phyloP scores from a whole-genome alignment of 2,329 filamentous ascomycete species.

The Fusarium dlaminii region DNA sequence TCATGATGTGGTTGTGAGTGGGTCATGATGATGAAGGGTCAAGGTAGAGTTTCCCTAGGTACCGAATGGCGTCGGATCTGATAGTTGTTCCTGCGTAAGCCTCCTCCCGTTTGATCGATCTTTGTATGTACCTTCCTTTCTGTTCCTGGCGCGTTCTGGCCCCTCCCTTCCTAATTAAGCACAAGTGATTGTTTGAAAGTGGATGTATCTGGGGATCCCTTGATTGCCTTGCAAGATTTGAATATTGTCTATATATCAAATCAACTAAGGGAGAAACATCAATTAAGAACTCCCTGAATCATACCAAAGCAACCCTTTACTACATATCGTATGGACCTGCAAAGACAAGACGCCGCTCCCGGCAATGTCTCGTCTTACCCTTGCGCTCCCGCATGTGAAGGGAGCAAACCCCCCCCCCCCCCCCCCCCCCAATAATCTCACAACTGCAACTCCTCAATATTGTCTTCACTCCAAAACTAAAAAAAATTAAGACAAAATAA shows the following conservation, averaged over 20 bases:
- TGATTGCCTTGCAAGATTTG: neutral
- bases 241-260: constrained; percentile 4
- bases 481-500: neutral
- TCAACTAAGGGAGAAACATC: neutral
- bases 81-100: constrained; percentile 32
- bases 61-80: neutral
- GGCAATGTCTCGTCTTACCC: constrained; percentile 20
- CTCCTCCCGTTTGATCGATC: constrained; percentile 12
- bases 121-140: neutral
- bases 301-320: neutral
- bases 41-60: neutral
- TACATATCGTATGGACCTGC: neutral
- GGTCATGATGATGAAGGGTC: neutral
- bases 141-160: neutral
- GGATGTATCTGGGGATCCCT: neutral
- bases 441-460: neutral
- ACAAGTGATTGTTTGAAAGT: neutral
- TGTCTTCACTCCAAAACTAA: neutral
- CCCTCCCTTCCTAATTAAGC: neutral
- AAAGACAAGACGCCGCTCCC: constrained; percentile 16
- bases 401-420: constrained; percentile 2
- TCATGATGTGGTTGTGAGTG: constrained; percentile 2
- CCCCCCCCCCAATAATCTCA: constrained; percentile 11
- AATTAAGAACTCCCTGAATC: neutral
- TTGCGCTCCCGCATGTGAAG: constrained; percentile 10